A percentile compares a stretch with the other conserved stretches of the same genome.
Conservation (phyloP, 139 green algal genomes). For the Picochlorum sp. region DNA sequence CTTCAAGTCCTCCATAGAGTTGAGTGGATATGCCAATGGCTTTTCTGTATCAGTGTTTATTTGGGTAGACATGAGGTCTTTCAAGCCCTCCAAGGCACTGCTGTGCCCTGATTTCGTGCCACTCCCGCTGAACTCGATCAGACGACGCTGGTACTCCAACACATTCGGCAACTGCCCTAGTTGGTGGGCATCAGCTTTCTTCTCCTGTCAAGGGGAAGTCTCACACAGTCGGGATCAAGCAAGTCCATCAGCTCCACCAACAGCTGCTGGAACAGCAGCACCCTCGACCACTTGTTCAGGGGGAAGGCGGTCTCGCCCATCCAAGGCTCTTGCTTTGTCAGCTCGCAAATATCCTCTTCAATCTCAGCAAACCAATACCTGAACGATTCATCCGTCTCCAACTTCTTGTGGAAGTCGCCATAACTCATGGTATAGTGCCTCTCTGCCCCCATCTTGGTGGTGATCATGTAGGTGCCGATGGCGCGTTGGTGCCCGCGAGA, state of each 20-base stretch:
- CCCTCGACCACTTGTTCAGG: constrained; percentile 38
- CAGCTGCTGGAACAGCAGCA: constrained; percentile 60
- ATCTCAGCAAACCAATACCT: constrained; percentile 26
- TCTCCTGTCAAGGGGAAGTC: constrained; percentile 33
- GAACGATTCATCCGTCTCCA: constrained; percentile 36
- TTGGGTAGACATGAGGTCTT: constrained; percentile 8
- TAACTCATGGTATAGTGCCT: constrained; percentile 58
- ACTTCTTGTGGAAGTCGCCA: constrained; percentile 29
- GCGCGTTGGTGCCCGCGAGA: constrained; percentile 45
- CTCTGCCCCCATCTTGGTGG: constrained; percentile 37
- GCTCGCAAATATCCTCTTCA: constrained; percentile 18
- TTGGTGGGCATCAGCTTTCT: constrained; percentile 38
- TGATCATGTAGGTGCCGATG: constrained; percentile 55
- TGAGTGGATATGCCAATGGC: not conserved
- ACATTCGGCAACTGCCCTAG: constrained; percentile 47
- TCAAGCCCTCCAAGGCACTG: constrained; percentile 11
- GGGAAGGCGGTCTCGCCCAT: constrained; percentile 23
- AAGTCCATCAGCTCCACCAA: constrained; percentile 61
- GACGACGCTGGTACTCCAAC: constrained; percentile 22
- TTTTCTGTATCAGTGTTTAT: not conserved
- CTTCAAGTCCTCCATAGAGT: not conserved
- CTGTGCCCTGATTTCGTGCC: not conserved
- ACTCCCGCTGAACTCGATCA: constrained; percentile 6
- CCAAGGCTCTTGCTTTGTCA: constrained; percentile 32
- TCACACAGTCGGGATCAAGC: constrained; percentile 52